Base-by-base conservation (phyloP, 371 early-diverging fungal genomes). In the Nematocida minor region DNA sequence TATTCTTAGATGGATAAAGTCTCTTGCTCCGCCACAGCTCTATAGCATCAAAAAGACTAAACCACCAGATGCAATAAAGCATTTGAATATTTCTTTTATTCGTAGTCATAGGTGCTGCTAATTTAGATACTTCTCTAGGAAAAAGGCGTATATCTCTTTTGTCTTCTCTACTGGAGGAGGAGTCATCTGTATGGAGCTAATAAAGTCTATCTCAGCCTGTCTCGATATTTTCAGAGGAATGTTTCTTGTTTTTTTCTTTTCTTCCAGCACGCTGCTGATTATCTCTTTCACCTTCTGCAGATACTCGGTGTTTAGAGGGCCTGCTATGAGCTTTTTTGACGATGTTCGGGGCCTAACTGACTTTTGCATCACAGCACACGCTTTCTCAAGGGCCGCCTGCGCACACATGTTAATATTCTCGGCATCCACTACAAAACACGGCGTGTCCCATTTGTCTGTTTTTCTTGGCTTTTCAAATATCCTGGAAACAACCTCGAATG, bases 361-460 rank as follows among this genome's bases (percentile, higher is more conserved):
- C 9, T 62, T 53, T 0, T 38, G 27, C 49, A 74, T 7, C 18
- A 48, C 22, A 25, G 40, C n/a, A 9, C 20, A 32, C 25, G 64
- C 62, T 20, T 31, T 40, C 20, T 48, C 63, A 4, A 40, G 31
- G 11, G 69, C 55, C 4, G 32, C 36, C 1, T 57, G 34, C 14
- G 29, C 34, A n/a, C 77, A 64, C 0, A 74, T 20, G 34, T 40
- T 20, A 31, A 27, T 36, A 53, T 20, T 44, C 0, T 18, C 42
- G 29, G 14, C n/a, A 3, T 47, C 29, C 36, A 47, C 25, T n/a
- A 60, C 36, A 31, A 68, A 55, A 46, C 68, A 68, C 16, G 77
- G 77, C 16, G 41, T n/a, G 38, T 74, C 77, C 77, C 77, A 74
- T n/a, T 66, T 63, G 57, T 74, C 77, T 40, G 11, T 22, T 11